Percentiles rank a stretch among this genome's conserved stretches.
These are phyloP conservation scores for Pythium aquatile DNA, from an alignment of 352 stramenopile species.

Conservation along the genomic window DNA sequence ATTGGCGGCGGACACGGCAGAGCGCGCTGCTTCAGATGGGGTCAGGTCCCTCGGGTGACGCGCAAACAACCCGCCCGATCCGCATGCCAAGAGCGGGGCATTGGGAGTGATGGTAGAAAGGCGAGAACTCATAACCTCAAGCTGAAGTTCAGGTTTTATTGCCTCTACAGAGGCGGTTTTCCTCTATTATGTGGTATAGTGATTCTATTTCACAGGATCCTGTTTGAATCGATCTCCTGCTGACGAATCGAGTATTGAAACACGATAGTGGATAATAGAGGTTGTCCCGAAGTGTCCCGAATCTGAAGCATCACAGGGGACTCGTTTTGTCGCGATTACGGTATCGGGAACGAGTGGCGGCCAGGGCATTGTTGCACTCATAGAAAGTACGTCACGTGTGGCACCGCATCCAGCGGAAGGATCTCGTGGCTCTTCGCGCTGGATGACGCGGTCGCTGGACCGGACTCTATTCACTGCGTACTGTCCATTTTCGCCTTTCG, in stretches of 20 bases:
- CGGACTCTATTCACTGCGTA: not conserved
- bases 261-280: not conserved
- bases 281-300: constrained; percentile 19
- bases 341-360: constrained; percentile 17
- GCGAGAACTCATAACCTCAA: constrained; percentile 9
- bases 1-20: not conserved
- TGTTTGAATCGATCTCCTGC: not conserved
- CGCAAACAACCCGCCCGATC: constrained; percentile 14
- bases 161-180: not conserved
- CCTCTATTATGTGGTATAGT: not conserved
- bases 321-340: constrained; percentile 16
- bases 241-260: too few relatives aligned
- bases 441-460: not conserved
- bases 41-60: constrained; percentile 4
- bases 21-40: not conserved
- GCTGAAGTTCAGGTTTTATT: constrained; percentile 15
- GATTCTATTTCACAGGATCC: not conserved
- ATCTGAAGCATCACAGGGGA: constrained; percentile 25
- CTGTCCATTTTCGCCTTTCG: not conserved
- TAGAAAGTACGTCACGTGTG: constrained; percentile 10
- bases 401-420: constrained; percentile 22
- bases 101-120: constrained; percentile 7
- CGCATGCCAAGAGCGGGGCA: not conserved
- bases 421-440: constrained; percentile 15
- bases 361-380: not conserved